Evolutionary conservation across 345 rosid species (phyloP).

Genomic region (Euphorbia peplus): DNA sequence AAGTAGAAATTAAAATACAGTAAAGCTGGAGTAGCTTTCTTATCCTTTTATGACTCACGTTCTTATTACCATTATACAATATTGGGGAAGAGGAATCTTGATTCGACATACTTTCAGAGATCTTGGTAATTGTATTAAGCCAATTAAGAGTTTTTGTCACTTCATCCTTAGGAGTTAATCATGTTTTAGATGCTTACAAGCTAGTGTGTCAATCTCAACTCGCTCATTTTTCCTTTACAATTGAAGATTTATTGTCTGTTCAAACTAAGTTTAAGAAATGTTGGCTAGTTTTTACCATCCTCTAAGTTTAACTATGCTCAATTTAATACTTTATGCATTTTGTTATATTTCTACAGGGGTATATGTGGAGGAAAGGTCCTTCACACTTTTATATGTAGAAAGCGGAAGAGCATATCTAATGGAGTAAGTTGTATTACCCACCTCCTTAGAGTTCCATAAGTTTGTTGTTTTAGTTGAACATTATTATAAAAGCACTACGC

Average conservation of each 20-base stretch:
- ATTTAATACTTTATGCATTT: slow-evolving; percentile 7
- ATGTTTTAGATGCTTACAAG: background rate
- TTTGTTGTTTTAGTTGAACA: background rate
- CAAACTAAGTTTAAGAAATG: background rate
- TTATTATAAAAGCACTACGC: background rate
- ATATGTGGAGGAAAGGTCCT: slow-evolving; percentile 74
- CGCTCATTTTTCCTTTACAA: background rate
- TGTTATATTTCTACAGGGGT: slow-evolving; percentile 50
- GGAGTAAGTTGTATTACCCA: slow-evolving; percentile 55
- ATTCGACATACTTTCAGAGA: background rate
- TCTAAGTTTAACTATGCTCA: background rate
- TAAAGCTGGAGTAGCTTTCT: background rate
- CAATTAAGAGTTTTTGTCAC: background rate
- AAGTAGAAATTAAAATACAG: background rate
- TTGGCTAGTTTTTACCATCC: background rate
- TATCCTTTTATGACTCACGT: background rate
- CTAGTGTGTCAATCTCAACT: background rate
- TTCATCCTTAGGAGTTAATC: background rate
- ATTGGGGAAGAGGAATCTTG: background rate
- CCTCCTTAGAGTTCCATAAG: background rate
- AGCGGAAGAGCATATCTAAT: slow-evolving; percentile 58
- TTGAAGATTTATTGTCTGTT: background rate
- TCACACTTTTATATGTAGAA: slow-evolving; percentile 78
- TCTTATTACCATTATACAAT: background rate
- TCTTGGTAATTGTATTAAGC: background rate